A percentile compares a stretch with the other conserved stretches of the same genome.
Conservation (phyloP, 1,284 basidiomycete species). For the Inonotus obliquus region DNA sequence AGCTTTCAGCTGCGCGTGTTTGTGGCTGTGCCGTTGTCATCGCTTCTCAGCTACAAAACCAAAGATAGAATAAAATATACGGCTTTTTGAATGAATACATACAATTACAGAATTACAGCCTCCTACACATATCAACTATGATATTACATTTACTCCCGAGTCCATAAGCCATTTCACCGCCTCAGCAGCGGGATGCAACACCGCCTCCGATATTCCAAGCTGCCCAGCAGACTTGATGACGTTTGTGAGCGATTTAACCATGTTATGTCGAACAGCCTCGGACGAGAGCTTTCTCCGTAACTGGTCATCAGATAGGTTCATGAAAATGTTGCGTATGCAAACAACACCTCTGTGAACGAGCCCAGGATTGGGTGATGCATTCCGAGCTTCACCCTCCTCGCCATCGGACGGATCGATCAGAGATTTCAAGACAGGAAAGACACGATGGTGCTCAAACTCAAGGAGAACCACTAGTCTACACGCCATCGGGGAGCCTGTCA, state of each 20-base stretch:
- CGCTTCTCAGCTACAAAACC: neutral
- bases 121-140: slow-evolving; percentile 25
- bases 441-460: slow-evolving; percentile 55
- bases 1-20: neutral
- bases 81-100: neutral
- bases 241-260: slow-evolving; percentile 44
- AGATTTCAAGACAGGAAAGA: slow-evolving; percentile 56
- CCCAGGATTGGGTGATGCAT: slow-evolving; percentile 43
- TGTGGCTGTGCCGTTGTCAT: slow-evolving; percentile 7
- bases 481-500: slow-evolving; percentile 61
- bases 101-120: too few relatives aligned
- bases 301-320: slow-evolving; percentile 37
- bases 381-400: slow-evolving; percentile 27
- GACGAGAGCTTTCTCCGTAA: slow-evolving; percentile 38
- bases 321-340: slow-evolving; percentile 61
- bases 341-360: slow-evolving; percentile 74
- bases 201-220: slow-evolving; percentile 25
- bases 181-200: slow-evolving; percentile 42
- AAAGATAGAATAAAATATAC: neutral
- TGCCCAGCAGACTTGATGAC: slow-evolving; percentile 32
- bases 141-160: slow-evolving; percentile 27
- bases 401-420: slow-evolving; percentile 54
- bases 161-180: slow-evolving; percentile 30
- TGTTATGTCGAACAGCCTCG: slow-evolving; percentile 46
- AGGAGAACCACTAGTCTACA: slow-evolving; percentile 58